Conservation (phyloP, 2,329 filamentous ascomycete species). For the Raffaelea arxii region DNA sequence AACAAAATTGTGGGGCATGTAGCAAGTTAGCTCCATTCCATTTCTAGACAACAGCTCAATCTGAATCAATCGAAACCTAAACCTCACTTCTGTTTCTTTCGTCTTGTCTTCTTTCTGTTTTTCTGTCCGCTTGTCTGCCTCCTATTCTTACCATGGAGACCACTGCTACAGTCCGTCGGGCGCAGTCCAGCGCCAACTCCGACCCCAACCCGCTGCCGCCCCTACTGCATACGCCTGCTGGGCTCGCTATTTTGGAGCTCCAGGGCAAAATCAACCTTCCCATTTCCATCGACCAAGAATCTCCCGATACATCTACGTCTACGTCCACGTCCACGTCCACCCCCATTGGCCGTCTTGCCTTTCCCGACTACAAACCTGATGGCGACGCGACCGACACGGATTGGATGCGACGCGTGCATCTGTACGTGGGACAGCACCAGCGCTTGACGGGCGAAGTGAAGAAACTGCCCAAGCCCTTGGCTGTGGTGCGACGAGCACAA, state of each 20-base stretch:
- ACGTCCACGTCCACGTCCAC: slow-evolving; percentile 15
- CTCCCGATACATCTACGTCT: neutral
- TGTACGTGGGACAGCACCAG: slow-evolving; percentile 85
- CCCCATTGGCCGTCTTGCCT: slow-evolving; percentile 31
- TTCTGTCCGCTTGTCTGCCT: no score
- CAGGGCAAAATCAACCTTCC: slow-evolving; percentile 74
- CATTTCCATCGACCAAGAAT: slow-evolving; percentile 16
- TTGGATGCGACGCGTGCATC: slow-evolving; percentile 86
- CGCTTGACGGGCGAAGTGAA: slow-evolving; percentile 83
- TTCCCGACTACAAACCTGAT: slow-evolving; percentile 49
- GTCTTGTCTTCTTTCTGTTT: no score
- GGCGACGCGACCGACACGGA: slow-evolving; percentile 38
- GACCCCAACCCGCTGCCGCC: slow-evolving; percentile 54
- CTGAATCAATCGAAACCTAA: no score
- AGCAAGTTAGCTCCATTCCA: no score
- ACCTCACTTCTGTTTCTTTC: no score
- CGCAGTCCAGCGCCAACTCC: slow-evolving; percentile 10
- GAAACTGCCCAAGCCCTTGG: slow-evolving; percentile 70
- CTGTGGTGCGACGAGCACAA: slow-evolving; percentile 56
- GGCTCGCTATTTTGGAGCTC: slow-evolving; percentile 82
- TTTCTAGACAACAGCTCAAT: no score
- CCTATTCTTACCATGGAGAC: neutral
- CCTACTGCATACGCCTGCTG: slow-evolving; percentile 81
- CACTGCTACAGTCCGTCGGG: slow-evolving; percentile 30
- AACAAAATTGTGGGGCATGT: no score